Evolutionary conservation across 1,139 yeast species (phyloP), one percentile per base, ranked within the genome.

Genomic region (Yamadazyma siamensis): DNA sequence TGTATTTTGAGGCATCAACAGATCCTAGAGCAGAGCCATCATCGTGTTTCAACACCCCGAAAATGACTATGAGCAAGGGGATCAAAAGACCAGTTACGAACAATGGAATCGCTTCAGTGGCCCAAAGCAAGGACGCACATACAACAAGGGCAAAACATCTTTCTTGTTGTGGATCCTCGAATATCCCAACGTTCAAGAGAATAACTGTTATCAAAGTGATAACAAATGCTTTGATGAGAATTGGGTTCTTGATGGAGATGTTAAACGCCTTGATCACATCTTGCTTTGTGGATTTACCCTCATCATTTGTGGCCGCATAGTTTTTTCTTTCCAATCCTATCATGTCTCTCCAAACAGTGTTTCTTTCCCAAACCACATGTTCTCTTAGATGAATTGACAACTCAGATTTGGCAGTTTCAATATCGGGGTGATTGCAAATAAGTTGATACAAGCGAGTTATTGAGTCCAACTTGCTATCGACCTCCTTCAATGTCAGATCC

Each of bases 311-410:
- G 5, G 74, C 73, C 6, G 73, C 73, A 35, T 65, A 62, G 15
- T 61, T 63, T 32, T 66, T 79, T 54, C 91, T 75, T 56, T 89
- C 96, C 51, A 88, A 61, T 9, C 89, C 88, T 49, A 89, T 80
- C 80, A 89, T 80, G 53, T 89, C 96, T 50, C 91, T 81, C 97
- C 97, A 89, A 16, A 89, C 96, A 0, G 96, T 89, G 55, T 87
- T 87, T 53, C 97, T 73, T 58, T 88, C 96, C 94, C 86, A 80
- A 7, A 80, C 85, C 31, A 80, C 81, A 47, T 79, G 85, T 40
- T 80, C 87, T 49, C 84, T 71, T 37, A 80, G 59, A 45, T 73
- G 79, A 4, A 80, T 69, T 31, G 79, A 75, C 40, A 80, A 61
- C 43, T 75, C 80, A 9, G 60, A 48, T 38, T 56, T 62, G 4